A percentile compares a stretch with the other conserved stretches of the same genome.
Evolutionary conservation across 1,284 basidiomycete species (phyloP).

Genomic region (Puccinia triticina): DNA sequence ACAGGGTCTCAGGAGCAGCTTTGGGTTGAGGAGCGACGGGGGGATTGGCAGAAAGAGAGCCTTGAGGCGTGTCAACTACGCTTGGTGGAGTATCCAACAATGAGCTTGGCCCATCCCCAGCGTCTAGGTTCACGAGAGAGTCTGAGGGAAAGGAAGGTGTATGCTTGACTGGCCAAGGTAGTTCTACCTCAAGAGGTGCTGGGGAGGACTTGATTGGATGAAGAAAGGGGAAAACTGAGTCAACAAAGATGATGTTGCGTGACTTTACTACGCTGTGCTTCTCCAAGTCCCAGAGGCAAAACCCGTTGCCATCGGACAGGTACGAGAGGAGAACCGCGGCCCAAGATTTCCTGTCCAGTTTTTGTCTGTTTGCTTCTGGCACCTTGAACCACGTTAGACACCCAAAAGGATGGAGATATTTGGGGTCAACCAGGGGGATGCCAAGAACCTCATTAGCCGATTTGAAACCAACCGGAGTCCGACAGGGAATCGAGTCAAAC

Average conservation of each 20-base stretch:
- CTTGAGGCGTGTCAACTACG: no score
- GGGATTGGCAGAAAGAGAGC: not conserved
- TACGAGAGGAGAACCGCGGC: not conserved
- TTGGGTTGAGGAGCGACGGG: not conserved
- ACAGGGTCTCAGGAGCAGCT: not conserved
- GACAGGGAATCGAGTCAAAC: not conserved
- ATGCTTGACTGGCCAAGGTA: no score
- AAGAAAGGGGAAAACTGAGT: not conserved
- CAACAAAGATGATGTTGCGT: not conserved
- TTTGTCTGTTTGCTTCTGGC: not conserved
- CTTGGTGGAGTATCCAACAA: no score
- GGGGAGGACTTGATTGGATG: not conserved
- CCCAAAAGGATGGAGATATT: slow-evolving; percentile 8
- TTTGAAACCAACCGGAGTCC: not conserved
- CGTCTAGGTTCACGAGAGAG: no score
- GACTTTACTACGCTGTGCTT: not conserved
- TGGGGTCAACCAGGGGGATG: not conserved
- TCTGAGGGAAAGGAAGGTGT: not conserved
- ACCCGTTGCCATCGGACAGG: not conserved
- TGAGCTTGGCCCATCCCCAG: no score
- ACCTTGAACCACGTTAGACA: slow-evolving; percentile 15
- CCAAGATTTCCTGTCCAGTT: not conserved
- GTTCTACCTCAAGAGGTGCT: no score
- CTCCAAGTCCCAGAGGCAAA: not conserved
- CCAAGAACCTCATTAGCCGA: not conserved